These are phyloP conservation scores for Spongospora subterranea DNA, from an alignment of 208 protist genomes.

Conservation along the genomic window DNA sequence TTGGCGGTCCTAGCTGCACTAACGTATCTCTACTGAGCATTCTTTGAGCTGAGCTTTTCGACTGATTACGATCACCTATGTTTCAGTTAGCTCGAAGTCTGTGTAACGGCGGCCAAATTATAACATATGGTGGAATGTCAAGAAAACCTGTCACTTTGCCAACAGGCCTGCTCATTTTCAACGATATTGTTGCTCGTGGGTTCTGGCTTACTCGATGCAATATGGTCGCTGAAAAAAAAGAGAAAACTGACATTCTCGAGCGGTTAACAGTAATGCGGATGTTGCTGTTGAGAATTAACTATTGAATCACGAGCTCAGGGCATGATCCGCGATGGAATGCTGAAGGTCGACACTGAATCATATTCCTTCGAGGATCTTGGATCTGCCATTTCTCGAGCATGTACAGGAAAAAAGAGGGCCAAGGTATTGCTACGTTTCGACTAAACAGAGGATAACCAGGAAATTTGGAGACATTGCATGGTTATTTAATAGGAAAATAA, in stretches of 20 bases:
- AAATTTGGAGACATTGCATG: too few relatives aligned
- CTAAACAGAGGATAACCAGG: too few relatives aligned
- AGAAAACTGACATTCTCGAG: not conserved
- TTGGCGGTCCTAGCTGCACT: constrained; percentile 20
- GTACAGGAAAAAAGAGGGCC: not conserved
- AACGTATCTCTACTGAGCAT: not conserved
- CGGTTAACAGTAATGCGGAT: not conserved
- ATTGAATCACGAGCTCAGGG: not conserved
- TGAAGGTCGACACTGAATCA: not conserved
- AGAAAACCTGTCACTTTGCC: constrained; percentile 88
- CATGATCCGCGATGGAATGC: not conserved
- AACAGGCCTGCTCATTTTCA: constrained; percentile 87
- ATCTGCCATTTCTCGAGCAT: not conserved
- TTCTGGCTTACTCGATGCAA: constrained; percentile 87
- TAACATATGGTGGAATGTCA: constrained; percentile 95
- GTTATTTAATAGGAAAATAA: too few relatives aligned
- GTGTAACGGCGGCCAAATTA: constrained; percentile 82
- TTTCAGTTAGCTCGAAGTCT: constrained; percentile 23
- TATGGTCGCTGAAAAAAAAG: not conserved
- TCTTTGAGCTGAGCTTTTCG: not conserved
- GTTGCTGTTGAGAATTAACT: not conserved
- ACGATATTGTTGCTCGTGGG: constrained; percentile 85
- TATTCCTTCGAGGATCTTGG: not conserved
- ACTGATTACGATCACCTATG: not conserved
- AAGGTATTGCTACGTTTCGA: not conserved